Evolutionary conservation across 1,284 basidiomycete genomes (phyloP).

Genomic region (Chiua sp.): DNA sequence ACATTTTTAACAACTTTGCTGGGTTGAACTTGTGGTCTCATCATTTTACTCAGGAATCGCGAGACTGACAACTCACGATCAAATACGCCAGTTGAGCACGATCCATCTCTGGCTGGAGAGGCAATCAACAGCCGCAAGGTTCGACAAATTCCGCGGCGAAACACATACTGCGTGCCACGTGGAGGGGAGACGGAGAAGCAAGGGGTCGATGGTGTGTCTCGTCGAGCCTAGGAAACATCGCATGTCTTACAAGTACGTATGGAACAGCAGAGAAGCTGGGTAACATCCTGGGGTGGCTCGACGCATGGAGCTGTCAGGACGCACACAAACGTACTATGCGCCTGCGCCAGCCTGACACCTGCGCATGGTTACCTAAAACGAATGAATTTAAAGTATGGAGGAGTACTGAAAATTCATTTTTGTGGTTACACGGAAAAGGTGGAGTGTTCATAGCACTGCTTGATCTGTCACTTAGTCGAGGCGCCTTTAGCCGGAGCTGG

Average conservation of each 20-base stretch:
- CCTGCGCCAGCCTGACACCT: constrained; percentile 18
- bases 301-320: constrained; percentile 5
- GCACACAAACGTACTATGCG: neutral
- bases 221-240: neutral
- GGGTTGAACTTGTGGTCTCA: neutral
- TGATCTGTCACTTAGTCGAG: neutral
- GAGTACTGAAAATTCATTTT: constrained; percentile 4
- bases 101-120: too few relatives aligned
- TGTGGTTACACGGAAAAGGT: constrained; percentile 26
- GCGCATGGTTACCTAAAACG: constrained; percentile 12
- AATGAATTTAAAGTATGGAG: constrained; percentile 14
- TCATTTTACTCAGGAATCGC: neutral
- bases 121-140: too few relatives aligned
- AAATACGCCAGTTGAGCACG: neutral
- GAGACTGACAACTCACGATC: neutral
- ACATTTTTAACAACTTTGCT: neutral
- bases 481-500: constrained; percentile 10
- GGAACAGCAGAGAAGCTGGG: neutral
- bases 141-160: too few relatives aligned
- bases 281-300: constrained; percentile 1
- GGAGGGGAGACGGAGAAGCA: neutral
- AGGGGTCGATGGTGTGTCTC: neutral
- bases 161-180: neutral
- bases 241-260: too few relatives aligned
- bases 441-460: fast-evolving